Conservation (phyloP, 441 rosid species). For the Populus tomentosa region DNA sequence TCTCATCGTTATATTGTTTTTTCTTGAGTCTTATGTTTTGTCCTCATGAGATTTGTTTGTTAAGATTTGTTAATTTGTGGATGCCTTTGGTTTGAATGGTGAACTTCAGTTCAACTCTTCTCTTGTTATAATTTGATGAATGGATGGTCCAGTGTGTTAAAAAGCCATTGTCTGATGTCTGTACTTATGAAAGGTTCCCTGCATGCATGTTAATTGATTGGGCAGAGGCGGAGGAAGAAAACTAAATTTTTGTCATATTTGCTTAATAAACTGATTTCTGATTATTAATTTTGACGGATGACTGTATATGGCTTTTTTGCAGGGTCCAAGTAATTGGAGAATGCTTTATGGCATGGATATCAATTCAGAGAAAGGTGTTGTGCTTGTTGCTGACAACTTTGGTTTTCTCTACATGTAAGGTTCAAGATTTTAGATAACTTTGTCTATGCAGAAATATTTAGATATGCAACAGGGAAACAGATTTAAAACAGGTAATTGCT, state of each 20-base stretch:
- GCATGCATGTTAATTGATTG: background rate
- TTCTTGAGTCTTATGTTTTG: background rate
- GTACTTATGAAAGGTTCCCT: background rate
- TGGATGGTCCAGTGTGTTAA: background rate
- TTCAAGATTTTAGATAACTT: background rate
- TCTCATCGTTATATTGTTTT: background rate
- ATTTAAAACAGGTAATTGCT: background rate
- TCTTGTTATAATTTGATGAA: background rate
- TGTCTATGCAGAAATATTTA: background rate
- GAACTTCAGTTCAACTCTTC: background rate
- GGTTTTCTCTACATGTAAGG: slow-evolving; percentile 83
- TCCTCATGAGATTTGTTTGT: background rate
- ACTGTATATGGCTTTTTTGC: background rate
- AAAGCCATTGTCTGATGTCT: background rate
- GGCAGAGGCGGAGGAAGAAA: background rate
- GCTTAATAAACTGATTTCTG: background rate
- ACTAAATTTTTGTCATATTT: background rate
- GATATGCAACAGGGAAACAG: background rate
- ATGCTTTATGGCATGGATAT: slow-evolving; percentile 96
- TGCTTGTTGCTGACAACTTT: slow-evolving; percentile 77
- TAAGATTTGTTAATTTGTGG: background rate
- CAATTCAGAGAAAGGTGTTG: slow-evolving; percentile 69
- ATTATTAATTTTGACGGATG: background rate
- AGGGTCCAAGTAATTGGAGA: slow-evolving; percentile 80
- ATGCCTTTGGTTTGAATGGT: background rate